Base-by-base conservation (phyloP, 176 grass and related monocot genomes). In the Echinochloa phyllopogon region DNA sequence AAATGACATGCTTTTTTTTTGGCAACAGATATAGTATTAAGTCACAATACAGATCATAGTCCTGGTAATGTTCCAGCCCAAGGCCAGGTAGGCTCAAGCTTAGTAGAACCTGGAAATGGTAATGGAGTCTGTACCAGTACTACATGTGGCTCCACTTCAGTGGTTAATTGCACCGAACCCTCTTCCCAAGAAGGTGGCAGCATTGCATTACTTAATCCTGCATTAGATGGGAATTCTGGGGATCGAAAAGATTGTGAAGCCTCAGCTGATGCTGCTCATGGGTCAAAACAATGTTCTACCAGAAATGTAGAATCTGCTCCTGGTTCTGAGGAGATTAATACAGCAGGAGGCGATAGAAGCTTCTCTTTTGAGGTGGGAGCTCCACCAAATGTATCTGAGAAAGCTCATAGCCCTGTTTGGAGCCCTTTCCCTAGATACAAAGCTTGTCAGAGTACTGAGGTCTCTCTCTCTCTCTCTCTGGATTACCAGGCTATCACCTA, bases 361-460 rank as follows among this genome's bases (percentile, higher is more conserved):
- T 99, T 99, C 80, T 92, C 94, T 10, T 99, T 99, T 83, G 89
- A 94, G 82, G 92, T 96, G 41, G 89, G 84, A 77, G 66, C 76
- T 75, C 29, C 58, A 51, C 86, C 74, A 57, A 90, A 92, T 86
- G 45, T 86, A 72, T 76, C 88, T 81, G 83, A 89, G 57, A 94
- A 92, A 76, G 92, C 76, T 64, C 89, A 83, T 63, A 65, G 68
- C 64, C 75, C 92, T 83, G 82, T 80, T 25, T 96, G 89, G 90
- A 89, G 80, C 65, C 94, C 90, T 40, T 86, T 92, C 27, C 70
- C 80, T 15, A 84, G 45, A 79, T 81, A 83, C 48, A 80, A 77
- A 76, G 66, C 78, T 68, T 59, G 77, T 59, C 85, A 88, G 75
- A 93, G 33, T 69, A 65, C 87, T 5, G 58, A 83, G 96, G 96